A percentile compares a stretch with the other conserved stretches of the same genome.
Evolutionary conservation across 129 eudicot species (phyloP).

Genomic region (Helichrysum umbraculigerum): DNA sequence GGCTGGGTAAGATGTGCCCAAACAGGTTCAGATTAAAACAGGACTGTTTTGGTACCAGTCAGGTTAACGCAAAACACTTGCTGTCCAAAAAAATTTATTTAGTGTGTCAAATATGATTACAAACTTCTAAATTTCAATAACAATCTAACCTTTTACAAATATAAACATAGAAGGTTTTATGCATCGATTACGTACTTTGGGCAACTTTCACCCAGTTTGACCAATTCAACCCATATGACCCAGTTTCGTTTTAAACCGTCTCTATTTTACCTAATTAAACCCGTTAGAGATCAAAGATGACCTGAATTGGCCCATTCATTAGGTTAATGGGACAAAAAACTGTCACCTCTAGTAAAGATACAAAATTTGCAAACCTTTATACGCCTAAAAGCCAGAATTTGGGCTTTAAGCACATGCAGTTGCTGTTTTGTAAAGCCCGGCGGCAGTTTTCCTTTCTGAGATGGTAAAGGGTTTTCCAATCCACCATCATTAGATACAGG

Average conservation of each 20-base stretch:
- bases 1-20: neutral
- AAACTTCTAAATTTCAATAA: neutral
- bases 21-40: neutral
- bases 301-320: neutral
- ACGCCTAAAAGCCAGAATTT: conserved; percentile 91
- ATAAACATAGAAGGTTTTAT: neutral
- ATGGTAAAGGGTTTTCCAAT: conserved; percentile 34
- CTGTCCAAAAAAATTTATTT: too few relatives aligned
- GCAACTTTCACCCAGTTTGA: neutral
- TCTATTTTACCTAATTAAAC: neutral
- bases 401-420: conserved; percentile 87
- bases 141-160: neutral
- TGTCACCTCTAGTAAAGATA: neutral
- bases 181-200: neutral
- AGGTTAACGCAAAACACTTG: neutral
- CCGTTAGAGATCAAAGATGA: neutral
- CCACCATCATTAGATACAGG: conserved; percentile 47
- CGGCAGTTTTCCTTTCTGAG: conserved; percentile 51
- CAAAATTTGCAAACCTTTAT: conserved; percentile 54
- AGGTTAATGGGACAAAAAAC: neutral
- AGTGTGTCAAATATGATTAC: neutral
- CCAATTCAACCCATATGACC: neutral
- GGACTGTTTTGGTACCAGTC: neutral
- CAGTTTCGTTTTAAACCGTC: neutral
- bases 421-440: conserved; percentile 82